These are phyloP conservation scores for Obelidium mucronatum DNA, from an alignment of 192 early-diverging fungal genomes.

Conservation along the genomic window DNA sequence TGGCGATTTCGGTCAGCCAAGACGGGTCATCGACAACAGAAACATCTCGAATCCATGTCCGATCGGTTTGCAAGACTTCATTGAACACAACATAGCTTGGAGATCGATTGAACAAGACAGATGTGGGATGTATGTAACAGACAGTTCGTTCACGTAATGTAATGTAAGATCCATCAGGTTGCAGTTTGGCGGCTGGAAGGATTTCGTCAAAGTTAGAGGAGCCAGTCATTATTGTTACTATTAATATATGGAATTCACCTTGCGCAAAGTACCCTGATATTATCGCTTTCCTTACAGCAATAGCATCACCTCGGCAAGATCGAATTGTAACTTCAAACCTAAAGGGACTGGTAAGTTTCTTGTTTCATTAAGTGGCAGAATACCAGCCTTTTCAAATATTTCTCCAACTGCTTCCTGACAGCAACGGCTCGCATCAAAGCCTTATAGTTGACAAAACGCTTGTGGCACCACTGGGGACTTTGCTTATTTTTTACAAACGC, in stretches of 20 bases:
- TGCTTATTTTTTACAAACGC: slow-evolving; percentile 54
- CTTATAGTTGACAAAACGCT: slow-evolving; percentile 73
- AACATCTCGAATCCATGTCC: slow-evolving; percentile 53
- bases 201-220: background rate
- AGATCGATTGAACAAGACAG: slow-evolving; percentile 55
- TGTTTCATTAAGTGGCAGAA: slow-evolving; percentile 8
- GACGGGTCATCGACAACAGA: slow-evolving; percentile 54
- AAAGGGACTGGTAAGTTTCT: background rate
- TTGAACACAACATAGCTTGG: slow-evolving; percentile 59
- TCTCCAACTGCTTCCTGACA: slow-evolving; percentile 46
- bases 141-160: slow-evolving; percentile 70
- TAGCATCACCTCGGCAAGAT: slow-evolving; percentile 49
- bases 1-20: slow-evolving; percentile 62
- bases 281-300: slow-evolving; percentile 72
- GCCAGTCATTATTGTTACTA: background rate
- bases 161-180: slow-evolving; percentile 70
- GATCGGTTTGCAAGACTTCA: slow-evolving; percentile 60
- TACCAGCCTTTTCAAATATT: slow-evolving; percentile 59
- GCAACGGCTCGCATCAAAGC: slow-evolving; percentile 49
- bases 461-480: slow-evolving; percentile 55
- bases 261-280: slow-evolving; percentile 77
- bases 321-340: slow-evolving; percentile 48
- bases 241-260: slow-evolving; percentile 7
- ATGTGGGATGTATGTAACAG: slow-evolving; percentile 54
- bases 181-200: slow-evolving; percentile 66